Percentiles rank a stretch among this genome's conserved stretches.
Evolutionary conservation across 768 basidiomycete genomes (phyloP).

Genomic region (Psilocybe cubensis): DNA sequence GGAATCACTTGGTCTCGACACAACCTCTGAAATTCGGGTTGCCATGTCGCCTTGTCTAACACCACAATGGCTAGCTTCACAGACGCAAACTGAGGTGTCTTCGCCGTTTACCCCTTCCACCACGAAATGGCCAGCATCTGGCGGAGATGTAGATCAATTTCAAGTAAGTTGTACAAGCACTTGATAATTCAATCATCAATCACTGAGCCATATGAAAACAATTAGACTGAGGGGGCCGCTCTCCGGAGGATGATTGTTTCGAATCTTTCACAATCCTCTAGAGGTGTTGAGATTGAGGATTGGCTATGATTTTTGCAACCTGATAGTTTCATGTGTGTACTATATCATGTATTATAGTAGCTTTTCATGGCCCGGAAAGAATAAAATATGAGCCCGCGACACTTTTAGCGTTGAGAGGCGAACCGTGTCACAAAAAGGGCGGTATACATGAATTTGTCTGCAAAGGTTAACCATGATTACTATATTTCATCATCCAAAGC

Average conservation of each 20-base stretch:
- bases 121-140: constrained; percentile 24
- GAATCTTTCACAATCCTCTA: constrained; percentile 26
- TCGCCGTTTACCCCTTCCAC: constrained; percentile 17
- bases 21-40: not conserved
- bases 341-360: not conserved
- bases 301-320: constrained; percentile 5
- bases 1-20: not conserved
- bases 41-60: constrained; percentile 15
- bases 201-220: too few species aligned
- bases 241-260: constrained; percentile 41
- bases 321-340: not conserved
- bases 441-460: too few species aligned
- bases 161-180: constrained; percentile 13
- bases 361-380: not conserved
- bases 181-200: too few species aligned
- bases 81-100: constrained; percentile 1
- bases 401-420: too few species aligned
- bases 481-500: constrained; percentile 34
- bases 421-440: too few species aligned
- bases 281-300: constrained; percentile 16
- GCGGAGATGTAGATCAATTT: constrained; percentile 4
- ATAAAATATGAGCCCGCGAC: too few species aligned
- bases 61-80: constrained; percentile 1
- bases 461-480: not conserved
- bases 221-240: constrained; percentile 32